Conservation (phyloP, 1,284 basidiomycete species). For the Ceratobasidium sp. region DNA sequence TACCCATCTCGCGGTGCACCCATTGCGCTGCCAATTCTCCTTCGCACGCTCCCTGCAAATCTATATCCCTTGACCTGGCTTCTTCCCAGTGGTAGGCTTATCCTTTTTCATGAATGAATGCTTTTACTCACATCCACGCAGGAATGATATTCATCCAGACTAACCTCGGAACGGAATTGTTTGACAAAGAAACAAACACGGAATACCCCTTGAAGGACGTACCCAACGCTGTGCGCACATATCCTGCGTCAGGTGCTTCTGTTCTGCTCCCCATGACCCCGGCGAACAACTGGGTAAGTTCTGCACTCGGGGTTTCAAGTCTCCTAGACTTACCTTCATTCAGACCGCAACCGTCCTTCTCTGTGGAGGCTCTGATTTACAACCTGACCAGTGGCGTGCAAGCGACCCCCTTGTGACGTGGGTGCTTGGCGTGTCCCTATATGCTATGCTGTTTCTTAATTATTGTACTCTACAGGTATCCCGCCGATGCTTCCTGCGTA, state of each 20-base stretch:
- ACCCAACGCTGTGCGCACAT: conserved; percentile 75
- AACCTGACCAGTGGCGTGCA: conserved; percentile 61
- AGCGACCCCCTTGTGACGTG: conserved; percentile 52
- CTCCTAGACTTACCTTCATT: neutral
- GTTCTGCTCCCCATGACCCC: conserved; percentile 93
- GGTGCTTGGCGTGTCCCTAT: conserved; percentile 13
- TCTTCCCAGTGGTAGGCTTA: conserved; percentile 76
- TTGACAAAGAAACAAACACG: conserved; percentile 59
- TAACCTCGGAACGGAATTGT: conserved; percentile 74
- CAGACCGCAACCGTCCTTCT: conserved; percentile 83
- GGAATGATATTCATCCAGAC: conserved; percentile 79
- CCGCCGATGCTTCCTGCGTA: conserved; percentile 57
- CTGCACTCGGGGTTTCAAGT: neutral
- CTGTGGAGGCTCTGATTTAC: conserved; percentile 84
- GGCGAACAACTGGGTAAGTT: conserved; percentile 75
- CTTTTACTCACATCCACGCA: conserved; percentile 36
- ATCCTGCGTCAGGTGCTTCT: conserved; percentile 90
- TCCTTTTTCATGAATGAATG: conserved; percentile 46
- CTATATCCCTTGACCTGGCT: conserved; percentile 88
- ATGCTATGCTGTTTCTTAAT: neutral
- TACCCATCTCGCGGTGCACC: conserved; percentile 73
- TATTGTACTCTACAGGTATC: conserved; percentile 49
- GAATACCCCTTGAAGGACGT: conserved; percentile 62
- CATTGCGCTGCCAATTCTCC: conserved; percentile 79
- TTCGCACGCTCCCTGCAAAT: conserved; percentile 87